These are phyloP conservation scores for Hymenotorrendiella dingleyae DNA, from an alignment of 2,329 filamentous ascomycete genomes.

Conservation along the genomic window DNA sequence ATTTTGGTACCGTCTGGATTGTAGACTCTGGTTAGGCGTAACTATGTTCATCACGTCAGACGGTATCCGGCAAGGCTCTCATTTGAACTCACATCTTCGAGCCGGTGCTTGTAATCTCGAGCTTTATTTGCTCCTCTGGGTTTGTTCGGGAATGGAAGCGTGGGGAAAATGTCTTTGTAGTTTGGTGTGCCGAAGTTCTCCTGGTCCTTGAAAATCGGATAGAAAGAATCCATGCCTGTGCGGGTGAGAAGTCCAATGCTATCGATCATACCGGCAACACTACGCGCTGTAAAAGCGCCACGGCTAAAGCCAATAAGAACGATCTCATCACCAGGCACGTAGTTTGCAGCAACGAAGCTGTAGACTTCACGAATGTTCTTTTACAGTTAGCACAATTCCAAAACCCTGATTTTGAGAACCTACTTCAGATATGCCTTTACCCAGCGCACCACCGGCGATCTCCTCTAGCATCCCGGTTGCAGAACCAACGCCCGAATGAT, in stretches of 20 bases:
- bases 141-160: constrained; percentile 26
- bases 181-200: constrained; percentile 28
- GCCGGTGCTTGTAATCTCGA: constrained; percentile 32
- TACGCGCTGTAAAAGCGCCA: constrained; percentile 37
- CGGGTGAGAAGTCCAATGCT: constrained; percentile 35
- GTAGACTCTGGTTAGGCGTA: constrained; percentile 33
- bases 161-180: constrained; percentile 31
- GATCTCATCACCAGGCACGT: constrained; percentile 37
- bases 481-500: constrained; percentile 56
- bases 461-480: constrained; percentile 43
- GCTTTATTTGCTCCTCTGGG: constrained; percentile 18
- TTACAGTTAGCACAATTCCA: neutral
- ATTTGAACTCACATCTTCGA: constrained; percentile 30
- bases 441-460: constrained; percentile 49
- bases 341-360: constrained; percentile 36
- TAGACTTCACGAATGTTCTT: constrained; percentile 44
- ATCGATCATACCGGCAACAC: constrained; percentile 31
- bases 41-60: constrained; percentile 17
- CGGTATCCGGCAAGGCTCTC: too few relatives aligned
- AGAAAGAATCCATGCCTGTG: constrained; percentile 38
- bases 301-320: constrained; percentile 37
- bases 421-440: constrained; percentile 40
- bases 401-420: neutral
- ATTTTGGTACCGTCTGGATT: constrained; percentile 32
- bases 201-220: constrained; percentile 35